Conservation (phyloP, 2,329 filamentous ascomycete genomes). For the Metarhizium robertsii region DNA sequence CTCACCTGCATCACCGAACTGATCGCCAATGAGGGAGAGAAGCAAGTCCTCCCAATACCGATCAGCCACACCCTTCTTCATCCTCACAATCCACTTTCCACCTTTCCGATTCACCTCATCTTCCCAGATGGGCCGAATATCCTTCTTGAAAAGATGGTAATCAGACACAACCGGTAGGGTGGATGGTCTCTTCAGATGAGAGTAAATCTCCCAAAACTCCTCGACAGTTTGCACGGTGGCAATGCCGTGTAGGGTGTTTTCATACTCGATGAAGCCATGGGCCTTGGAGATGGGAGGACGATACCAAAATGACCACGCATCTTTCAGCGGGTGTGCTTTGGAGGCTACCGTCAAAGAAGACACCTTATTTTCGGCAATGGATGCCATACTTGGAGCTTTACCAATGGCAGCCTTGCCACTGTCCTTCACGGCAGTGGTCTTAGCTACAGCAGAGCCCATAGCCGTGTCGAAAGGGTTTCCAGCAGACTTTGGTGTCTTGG, state of each 20-base stretch:
- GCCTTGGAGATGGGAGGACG: conserved; percentile 94
- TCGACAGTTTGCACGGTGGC: conserved; percentile 75
- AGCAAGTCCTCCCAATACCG: conserved; percentile 95
- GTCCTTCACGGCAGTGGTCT: conserved; percentile 22
- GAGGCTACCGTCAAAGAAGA: conserved; percentile 28
- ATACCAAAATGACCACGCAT: conserved; percentile 96
- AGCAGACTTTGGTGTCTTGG: conserved; percentile 80
- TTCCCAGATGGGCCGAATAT: conserved; percentile 95
- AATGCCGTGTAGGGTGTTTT: conserved; percentile 87
- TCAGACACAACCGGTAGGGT: conserved; percentile 84
- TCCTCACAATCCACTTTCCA: conserved; percentile 92
- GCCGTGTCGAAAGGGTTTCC: conserved; percentile 73
- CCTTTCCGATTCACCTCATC: conserved; percentile 94
- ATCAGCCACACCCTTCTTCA: conserved; percentile 96
- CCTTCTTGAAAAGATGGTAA: conserved; percentile 96
- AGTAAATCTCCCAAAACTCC: conserved; percentile 85
- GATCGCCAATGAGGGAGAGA: conserved; percentile 83
- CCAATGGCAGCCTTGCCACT: conserved; percentile 15
- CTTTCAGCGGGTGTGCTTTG: conserved; percentile 54
- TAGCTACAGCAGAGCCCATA: conserved; percentile 36
- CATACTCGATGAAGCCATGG: conserved; percentile 78
- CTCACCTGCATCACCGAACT: conserved; percentile 85
- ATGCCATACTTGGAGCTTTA: conserved; percentile 29
- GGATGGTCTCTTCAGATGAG: conserved; percentile 83
- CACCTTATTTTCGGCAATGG: conserved; percentile 33